These are phyloP conservation scores for Magnusiomyces suaveolens DNA, from an alignment of 1,139 yeast genomes.

Conservation along the genomic window DNA sequence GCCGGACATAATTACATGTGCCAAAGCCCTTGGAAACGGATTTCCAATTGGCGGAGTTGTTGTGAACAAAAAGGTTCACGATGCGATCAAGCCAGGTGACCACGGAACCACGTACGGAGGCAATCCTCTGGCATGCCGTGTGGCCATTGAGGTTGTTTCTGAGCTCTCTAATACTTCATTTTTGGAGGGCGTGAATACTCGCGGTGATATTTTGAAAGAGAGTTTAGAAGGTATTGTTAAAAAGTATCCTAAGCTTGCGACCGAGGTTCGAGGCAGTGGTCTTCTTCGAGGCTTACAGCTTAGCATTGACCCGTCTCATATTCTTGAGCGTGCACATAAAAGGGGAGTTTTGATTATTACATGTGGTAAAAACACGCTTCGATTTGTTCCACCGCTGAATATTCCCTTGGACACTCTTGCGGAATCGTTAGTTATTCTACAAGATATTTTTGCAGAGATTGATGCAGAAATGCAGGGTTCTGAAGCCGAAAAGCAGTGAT, in stretches of 20 bases:
- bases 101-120: slow-evolving; percentile 99
- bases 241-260: slow-evolving; percentile 49
- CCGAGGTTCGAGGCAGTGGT: slow-evolving; percentile 71
- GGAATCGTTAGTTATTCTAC: slow-evolving; percentile 45
- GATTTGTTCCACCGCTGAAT: slow-evolving; percentile 88
- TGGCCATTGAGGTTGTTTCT: slow-evolving; percentile 66
- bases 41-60: slow-evolving; percentile 93
- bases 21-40: slow-evolving; percentile 97
- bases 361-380: slow-evolving; percentile 82
- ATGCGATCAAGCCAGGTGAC: slow-evolving; percentile 72
- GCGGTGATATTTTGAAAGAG: slow-evolving; percentile 45
- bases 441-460: slow-evolving; percentile 8
- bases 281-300: slow-evolving; percentile 78
- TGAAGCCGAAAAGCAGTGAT: no score
- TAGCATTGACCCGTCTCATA: slow-evolving; percentile 48
- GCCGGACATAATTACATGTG: slow-evolving; percentile 89
- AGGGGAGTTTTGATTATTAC: slow-evolving; percentile 75
- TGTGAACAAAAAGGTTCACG: slow-evolving; percentile 70
- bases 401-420: slow-evolving; percentile 59
- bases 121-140: slow-evolving; percentile 80
- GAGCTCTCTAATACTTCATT: slow-evolving; percentile 54
- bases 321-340: slow-evolving; percentile 62
- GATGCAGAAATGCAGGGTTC: background rate
- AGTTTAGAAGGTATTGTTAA: slow-evolving; percentile 46
- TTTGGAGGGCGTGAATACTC: slow-evolving; percentile 46